These are phyloP conservation scores for Thalassiosira hispida DNA, from an alignment of 352 stramenopile genomes.

Conservation along the genomic window DNA sequence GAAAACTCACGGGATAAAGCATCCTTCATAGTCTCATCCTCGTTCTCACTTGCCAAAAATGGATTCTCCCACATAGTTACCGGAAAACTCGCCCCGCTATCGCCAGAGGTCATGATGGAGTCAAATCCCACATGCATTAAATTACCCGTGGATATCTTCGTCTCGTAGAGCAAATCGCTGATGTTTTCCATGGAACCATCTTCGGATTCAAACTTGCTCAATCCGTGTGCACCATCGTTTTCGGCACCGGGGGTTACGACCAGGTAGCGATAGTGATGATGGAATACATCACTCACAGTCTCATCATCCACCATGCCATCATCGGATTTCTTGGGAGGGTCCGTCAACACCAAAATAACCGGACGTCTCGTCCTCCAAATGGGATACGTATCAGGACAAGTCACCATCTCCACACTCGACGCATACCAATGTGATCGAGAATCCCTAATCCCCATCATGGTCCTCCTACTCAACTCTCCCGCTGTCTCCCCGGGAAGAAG, in stretches of 20 bases:
- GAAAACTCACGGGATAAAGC: background rate
- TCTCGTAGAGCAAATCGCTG: slow-evolving; percentile 30
- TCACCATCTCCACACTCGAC: slow-evolving; percentile 88
- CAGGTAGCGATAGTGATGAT: slow-evolving; percentile 60
- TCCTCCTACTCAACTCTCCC: background rate
- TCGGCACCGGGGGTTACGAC: slow-evolving; percentile 50
- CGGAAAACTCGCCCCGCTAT: slow-evolving; percentile 35
- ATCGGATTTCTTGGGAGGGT: background rate
- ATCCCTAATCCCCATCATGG: slow-evolving; percentile 25
- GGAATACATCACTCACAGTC: background rate
- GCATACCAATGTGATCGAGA: slow-evolving; percentile 17
- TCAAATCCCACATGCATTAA: slow-evolving; percentile 1
- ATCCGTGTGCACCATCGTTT: slow-evolving; percentile 22
- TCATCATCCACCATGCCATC: slow-evolving; percentile 8
- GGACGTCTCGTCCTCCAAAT: slow-evolving; percentile 92
- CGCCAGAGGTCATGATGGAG: slow-evolving; percentile 14
- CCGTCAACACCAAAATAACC: slow-evolving; percentile 84
- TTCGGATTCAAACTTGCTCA: background rate
- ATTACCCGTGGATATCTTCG: slow-evolving; percentile 34
- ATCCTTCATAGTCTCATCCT: background rate
- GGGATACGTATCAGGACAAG: slow-evolving; percentile 91
- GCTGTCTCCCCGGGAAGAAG: background rate
- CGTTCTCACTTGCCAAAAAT: slow-evolving; percentile 11
- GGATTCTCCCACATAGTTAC: slow-evolving; percentile 55
- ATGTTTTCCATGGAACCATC: slow-evolving; percentile 24